These are phyloP conservation scores for Lichtheimia hyalospora DNA, from an alignment of 371 early-diverging fungal genomes.

Conservation along the genomic window DNA sequence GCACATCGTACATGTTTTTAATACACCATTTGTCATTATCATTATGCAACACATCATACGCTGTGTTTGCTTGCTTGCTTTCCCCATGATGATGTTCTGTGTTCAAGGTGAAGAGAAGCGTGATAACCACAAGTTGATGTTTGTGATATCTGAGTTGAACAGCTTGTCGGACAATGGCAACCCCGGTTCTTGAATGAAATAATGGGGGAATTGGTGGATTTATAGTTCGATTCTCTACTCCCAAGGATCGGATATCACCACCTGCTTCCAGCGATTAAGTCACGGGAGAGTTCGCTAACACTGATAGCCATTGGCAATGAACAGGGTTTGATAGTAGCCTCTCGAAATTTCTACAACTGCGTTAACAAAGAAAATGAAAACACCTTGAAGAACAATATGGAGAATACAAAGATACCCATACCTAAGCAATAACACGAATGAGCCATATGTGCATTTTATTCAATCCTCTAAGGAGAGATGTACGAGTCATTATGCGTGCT, in stretches of 20 bases:
- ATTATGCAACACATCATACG: no score
- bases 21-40: not conserved
- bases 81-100: not conserved
- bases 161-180: not conserved
- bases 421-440: no score
- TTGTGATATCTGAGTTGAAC: not conserved
- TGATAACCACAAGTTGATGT: conserved; percentile 6
- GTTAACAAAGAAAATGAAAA: no score
- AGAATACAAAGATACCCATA: no score
- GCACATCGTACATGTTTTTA: not conserved
- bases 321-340: conserved; percentile 22
- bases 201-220: not conserved
- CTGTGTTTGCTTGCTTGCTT: not conserved
- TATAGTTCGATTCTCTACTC: no score
- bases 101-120: no score
- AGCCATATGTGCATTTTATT: no score
- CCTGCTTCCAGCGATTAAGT: conserved; percentile 7
- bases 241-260: no score
- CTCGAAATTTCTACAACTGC: conserved; percentile 5
- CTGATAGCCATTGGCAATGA: conserved; percentile 11
- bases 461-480: no score
- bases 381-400: no score
- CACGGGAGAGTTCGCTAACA: conserved; percentile 22
- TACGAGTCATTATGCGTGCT: no score
- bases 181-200: not conserved